Evolutionary conservation across 768 basidiomycete species (phyloP).

Genomic region (Crucibulum laeve): DNA sequence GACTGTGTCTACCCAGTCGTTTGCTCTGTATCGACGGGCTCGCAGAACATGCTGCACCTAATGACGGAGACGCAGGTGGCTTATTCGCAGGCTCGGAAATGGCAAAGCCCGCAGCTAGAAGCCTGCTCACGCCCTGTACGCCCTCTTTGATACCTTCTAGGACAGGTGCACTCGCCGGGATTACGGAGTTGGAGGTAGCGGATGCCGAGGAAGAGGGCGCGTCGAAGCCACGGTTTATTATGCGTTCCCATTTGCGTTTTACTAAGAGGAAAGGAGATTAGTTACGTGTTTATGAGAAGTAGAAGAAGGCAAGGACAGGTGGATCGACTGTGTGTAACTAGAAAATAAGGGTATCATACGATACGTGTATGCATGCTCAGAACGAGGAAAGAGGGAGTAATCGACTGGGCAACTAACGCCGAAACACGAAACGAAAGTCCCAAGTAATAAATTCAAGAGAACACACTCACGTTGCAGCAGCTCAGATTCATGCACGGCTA

Average conservation of each 20-base stretch:
- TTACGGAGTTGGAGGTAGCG: slow-evolving; percentile 15
- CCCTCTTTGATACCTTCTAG: slow-evolving; percentile 64
- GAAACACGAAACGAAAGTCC: not conserved
- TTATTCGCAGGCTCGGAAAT: slow-evolving; percentile 4
- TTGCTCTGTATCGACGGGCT: not conserved
- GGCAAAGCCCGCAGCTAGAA: slow-evolving; percentile 45
- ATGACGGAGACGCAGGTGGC: slow-evolving; percentile 1
- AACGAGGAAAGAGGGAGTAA: too few species aligned
- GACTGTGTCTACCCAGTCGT: slow-evolving; percentile 13
- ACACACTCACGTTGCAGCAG: slow-evolving; percentile 50
- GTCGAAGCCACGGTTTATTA: slow-evolving; percentile 63
- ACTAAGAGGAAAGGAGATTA: slow-evolving; percentile 31
- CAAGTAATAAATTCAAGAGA: not conserved
- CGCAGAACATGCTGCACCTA: not conserved
- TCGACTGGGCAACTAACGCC: too few species aligned
- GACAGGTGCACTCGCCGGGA: slow-evolving; percentile 20
- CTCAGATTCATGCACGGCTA: slow-evolving; percentile 69
- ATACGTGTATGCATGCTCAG: too few species aligned
- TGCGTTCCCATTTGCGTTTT: slow-evolving; percentile 82
- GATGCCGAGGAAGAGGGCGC: slow-evolving; percentile 10
- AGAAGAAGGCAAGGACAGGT: slow-evolving; percentile 1
- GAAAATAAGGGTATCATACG: too few species aligned
- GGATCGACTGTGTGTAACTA: not conserved
- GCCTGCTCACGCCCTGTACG: slow-evolving; percentile 52
- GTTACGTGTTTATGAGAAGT: not conserved